phyloP scores from a whole-genome alignment of 306 rosid species.

The Abrus precatorius region DNA sequence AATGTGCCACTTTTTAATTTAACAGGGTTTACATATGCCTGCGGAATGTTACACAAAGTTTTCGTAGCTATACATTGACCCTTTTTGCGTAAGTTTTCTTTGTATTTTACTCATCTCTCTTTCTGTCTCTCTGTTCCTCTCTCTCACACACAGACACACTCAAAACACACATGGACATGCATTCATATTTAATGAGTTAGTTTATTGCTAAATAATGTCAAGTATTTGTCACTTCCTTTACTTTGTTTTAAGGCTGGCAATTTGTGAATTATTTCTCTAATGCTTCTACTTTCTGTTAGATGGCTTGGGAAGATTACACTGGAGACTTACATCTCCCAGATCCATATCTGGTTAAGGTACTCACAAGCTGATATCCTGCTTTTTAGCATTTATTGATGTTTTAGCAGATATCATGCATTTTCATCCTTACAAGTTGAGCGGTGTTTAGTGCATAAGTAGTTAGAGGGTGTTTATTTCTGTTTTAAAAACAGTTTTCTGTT shows the following conservation, averaged over 20 bases:
- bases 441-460: conserved; percentile 30
- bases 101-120: conserved; percentile 30
- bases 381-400: conserved; percentile 22
- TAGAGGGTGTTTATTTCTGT: conserved; percentile 15
- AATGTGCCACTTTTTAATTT: conserved; percentile 41
- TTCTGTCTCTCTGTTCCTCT: conserved; percentile 13
- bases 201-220: conserved; percentile 23
- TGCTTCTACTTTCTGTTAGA: conserved; percentile 54
- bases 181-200: conserved; percentile 18
- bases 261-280: conserved; percentile 27
- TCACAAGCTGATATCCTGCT: conserved; percentile 32
- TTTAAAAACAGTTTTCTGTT: too few relatives aligned
- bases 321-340: conserved; percentile 96
- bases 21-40: conserved; percentile 86
- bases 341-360: conserved; percentile 99
- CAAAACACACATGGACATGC: not conserved
- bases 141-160: conserved; percentile 3
- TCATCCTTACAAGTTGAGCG: conserved; percentile 23
- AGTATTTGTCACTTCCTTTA: conserved; percentile 32
- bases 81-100: conserved; percentile 81
- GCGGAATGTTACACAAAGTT: conserved; percentile 86
- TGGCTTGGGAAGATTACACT: conserved; percentile 99
- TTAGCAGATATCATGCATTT: not conserved
- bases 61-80: conserved; percentile 81
- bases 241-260: conserved; percentile 38